phyloP scores from a whole-genome alignment of 129 eudicot genomes.

The Tagetes erecta region DNA sequence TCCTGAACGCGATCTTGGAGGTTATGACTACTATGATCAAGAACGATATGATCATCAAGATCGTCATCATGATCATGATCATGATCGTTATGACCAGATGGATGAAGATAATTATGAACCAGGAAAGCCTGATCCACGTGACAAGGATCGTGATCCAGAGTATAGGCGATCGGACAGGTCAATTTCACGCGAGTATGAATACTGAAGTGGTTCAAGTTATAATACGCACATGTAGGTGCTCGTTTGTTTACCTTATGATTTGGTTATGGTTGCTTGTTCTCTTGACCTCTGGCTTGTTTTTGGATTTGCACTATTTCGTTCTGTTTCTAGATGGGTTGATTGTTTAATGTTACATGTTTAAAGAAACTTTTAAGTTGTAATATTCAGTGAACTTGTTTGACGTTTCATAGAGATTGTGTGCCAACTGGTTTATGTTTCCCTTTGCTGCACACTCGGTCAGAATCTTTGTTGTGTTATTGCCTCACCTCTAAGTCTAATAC shows the following conservation, averaged over 20 bases:
- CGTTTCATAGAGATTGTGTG: constrained; percentile 2
- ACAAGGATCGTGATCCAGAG: constrained; percentile 60
- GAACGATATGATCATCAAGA: constrained; percentile 62
- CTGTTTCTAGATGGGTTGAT: constrained; percentile 1
- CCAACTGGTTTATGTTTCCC: neutral
- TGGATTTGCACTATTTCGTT: neutral
- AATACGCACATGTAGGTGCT: neutral
- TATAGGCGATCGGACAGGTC: constrained; percentile 61
- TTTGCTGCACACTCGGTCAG: neutral
- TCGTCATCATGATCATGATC: constrained; percentile 45
- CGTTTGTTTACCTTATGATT: constrained; percentile 1
- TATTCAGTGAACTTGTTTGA: neutral
- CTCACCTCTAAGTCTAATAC: too few relatives aligned
- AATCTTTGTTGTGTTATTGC: too few relatives aligned
- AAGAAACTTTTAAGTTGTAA: neutral
- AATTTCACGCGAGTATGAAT: constrained; percentile 48
- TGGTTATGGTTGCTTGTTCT: neutral
- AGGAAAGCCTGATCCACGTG: constrained; percentile 45
- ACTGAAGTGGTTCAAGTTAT: constrained; percentile 7
- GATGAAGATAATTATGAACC: constrained; percentile 70
- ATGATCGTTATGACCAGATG: constrained; percentile 74
- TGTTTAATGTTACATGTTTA: constrained; percentile 2
- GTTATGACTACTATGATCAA: constrained; percentile 46
- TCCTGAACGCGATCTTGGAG: constrained; percentile 43
- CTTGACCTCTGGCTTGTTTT: neutral